These are phyloP conservation scores for Amesomyces nigricolor DNA, from an alignment of 2,329 filamentous ascomycete species.

Conservation along the genomic window DNA sequence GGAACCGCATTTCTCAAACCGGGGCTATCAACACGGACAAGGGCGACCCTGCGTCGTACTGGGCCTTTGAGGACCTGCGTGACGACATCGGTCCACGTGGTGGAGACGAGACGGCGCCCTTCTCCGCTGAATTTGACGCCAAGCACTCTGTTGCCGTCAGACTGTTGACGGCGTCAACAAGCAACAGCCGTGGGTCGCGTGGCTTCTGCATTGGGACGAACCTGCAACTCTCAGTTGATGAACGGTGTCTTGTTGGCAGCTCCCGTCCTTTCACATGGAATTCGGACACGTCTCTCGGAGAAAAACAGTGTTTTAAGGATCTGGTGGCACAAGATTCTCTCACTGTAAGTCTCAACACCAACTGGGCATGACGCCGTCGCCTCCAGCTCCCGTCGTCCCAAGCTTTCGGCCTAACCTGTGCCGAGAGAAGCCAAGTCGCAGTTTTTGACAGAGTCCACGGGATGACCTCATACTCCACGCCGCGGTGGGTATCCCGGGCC, in stretches of 20 bases:
- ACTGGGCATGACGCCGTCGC: not conserved
- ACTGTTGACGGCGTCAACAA: not conserved
- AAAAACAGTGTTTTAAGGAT: too few species aligned
- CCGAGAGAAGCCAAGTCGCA: conserved; percentile 6
- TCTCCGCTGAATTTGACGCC: conserved; percentile 3
- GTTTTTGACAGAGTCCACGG: conserved; percentile 5
- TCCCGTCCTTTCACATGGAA: too few species aligned
- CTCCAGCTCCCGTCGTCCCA: not conserved
- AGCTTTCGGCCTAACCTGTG: conserved; percentile 4
- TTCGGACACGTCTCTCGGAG: too few species aligned
- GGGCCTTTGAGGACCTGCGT: not conserved
- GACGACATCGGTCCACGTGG: conserved; percentile 4
- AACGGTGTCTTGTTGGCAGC: too few species aligned
- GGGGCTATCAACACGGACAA: not conserved
- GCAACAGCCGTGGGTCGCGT: not conserved
- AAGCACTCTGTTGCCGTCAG: conserved; percentile 1
- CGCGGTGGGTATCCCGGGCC: conserved; percentile 7
- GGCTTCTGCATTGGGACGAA: conserved; percentile 4
- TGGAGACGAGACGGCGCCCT: not conserved
- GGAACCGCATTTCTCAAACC: not conserved
- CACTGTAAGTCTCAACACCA: not conserved
- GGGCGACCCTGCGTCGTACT: not conserved
- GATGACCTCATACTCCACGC: conserved; percentile 17
- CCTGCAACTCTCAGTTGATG: not conserved
- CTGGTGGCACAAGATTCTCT: too few species aligned